Conservation (phyloP, 768 basidiomycete species). For the Hemileccinum impolitum region DNA sequence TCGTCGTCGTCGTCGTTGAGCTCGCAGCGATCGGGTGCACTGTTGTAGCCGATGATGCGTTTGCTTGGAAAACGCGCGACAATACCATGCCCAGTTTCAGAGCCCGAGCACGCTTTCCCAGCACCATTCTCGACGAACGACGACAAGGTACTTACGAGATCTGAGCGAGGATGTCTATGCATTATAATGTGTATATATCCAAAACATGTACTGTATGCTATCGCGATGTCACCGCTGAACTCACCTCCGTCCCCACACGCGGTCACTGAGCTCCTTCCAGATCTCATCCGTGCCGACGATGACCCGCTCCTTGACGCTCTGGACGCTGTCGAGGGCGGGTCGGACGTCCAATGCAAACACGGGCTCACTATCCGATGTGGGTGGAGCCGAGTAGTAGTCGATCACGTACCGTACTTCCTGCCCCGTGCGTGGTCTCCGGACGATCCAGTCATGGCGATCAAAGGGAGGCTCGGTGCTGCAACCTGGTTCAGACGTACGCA, state of each 20-base stretch:
- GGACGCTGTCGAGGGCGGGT: constrained; percentile 85
- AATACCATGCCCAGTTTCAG: not conserved
- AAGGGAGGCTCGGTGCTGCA: constrained; percentile 87
- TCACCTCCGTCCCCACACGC: constrained; percentile 21
- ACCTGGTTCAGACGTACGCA: constrained; percentile 2
- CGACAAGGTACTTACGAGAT: not conserved
- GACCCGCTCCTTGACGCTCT: constrained; percentile 73
- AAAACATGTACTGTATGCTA: no score
- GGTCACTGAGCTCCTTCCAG: constrained; percentile 46
- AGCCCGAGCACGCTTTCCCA: constrained; percentile 1
- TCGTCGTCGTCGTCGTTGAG: constrained; percentile 4
- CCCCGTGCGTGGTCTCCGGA: constrained; percentile 74
- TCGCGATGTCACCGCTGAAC: no score
- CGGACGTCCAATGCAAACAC: constrained; percentile 95
- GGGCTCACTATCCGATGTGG: constrained; percentile 86
- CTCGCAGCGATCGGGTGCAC: constrained; percentile 5
- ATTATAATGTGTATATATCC: no score
- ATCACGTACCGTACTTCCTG: constrained; percentile 94
- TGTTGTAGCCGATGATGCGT: constrained; percentile 6
- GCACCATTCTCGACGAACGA: constrained; percentile 1
- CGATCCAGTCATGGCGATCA: constrained; percentile 97
- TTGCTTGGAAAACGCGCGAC: constrained; percentile 14
- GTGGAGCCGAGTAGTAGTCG: constrained; percentile 95
- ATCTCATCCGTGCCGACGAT: constrained; percentile 63
- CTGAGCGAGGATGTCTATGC: no score